Conservation (phyloP, 2,329 filamentous ascomycete genomes). For the Penicillium sp. region DNA sequence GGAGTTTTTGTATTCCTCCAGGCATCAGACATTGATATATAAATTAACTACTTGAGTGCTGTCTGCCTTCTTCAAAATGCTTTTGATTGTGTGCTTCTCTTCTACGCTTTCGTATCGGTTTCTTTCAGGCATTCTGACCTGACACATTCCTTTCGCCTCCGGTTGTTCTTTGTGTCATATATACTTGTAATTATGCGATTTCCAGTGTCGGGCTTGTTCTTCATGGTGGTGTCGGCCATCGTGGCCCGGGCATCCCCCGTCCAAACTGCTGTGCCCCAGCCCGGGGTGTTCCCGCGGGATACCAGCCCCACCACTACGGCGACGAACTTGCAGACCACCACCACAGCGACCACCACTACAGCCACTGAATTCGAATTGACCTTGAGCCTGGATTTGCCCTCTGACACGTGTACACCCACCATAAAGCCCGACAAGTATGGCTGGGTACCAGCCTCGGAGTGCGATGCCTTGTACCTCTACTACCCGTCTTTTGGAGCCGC, state of each 20-base stretch:
- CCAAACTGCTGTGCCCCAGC: slow-evolving; percentile 1
- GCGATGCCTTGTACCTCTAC: slow-evolving; percentile 26
- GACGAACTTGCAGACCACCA: background rate
- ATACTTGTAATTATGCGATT: background rate
- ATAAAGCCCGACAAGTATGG: slow-evolving; percentile 26
- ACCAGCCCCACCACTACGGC: background rate
- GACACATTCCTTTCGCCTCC: background rate
- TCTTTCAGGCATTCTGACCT: background rate
- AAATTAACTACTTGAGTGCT: background rate
- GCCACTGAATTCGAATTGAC: background rate
- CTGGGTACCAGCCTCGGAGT: slow-evolving; percentile 20
- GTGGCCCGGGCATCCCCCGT: slow-evolving; percentile 3
- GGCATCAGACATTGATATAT: slow-evolving; percentile 1
- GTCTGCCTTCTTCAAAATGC: background rate
- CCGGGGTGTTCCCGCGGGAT: background rate
- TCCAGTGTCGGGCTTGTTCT: background rate
- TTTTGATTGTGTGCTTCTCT: background rate
- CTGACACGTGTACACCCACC: slow-evolving; percentile 20
- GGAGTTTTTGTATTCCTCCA: background rate
- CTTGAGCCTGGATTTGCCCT: slow-evolving; percentile 1
- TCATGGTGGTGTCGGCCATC: background rate
- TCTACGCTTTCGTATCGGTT: background rate
- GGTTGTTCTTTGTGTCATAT: background rate
- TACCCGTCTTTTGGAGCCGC: slow-evolving; percentile 41
- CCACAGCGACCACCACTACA: slow-evolving; percentile 1